phyloP scores from a whole-genome alignment of 2,329 filamentous ascomycete species.

The Ascochyta koolunga region DNA sequence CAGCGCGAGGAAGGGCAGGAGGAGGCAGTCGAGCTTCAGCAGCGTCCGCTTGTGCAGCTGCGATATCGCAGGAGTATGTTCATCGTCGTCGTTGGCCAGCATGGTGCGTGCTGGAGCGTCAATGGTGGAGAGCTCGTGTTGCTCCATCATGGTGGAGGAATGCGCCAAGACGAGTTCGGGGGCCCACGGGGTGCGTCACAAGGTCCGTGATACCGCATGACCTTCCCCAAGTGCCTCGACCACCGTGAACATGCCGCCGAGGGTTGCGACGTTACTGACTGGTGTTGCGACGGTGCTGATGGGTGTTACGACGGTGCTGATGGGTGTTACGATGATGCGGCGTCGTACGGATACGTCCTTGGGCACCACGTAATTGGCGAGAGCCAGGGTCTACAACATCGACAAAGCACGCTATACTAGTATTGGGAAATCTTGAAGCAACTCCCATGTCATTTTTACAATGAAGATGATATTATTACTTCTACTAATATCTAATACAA shows the following conservation, averaged over 20 bases:
- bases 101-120: slow-evolving; percentile 6
- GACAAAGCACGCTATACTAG: no score
- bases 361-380: no score
- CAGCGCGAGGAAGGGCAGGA: slow-evolving; percentile 59
- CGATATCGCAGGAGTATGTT: not conserved
- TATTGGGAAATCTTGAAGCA: no score
- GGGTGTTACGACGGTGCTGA: not conserved
- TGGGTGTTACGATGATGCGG: no score
- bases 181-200: slow-evolving; percentile 1
- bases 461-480: no score
- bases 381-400: no score
- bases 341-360: no score
- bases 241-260: not conserved
- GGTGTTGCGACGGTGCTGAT: not conserved
- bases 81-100: slow-evolving; percentile 7
- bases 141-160: slow-evolving; percentile 3
- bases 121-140: slow-evolving; percentile 7
- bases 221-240: not conserved
- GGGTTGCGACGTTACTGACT: not conserved
- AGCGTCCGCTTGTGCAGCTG: slow-evolving; percentile 47
- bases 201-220: slow-evolving; percentile 6
- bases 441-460: no score
- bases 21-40: slow-evolving; percentile 57
- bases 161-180: not conserved
- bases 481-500: no score